Evolutionary conservation across 176 grass and related monocot species (phyloP).

Genomic region (Cocos nucifera): DNA sequence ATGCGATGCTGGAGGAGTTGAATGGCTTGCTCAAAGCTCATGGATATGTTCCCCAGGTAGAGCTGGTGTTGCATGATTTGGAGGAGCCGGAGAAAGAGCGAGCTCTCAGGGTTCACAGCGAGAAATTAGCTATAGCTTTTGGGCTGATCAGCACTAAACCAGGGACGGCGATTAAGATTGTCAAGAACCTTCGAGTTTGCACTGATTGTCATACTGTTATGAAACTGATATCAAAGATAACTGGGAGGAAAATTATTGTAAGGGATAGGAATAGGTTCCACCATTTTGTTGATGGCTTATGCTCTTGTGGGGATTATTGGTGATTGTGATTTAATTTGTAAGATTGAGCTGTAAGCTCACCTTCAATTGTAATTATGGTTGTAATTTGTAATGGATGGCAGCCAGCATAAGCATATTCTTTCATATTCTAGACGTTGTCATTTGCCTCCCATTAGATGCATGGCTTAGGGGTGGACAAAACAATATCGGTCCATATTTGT

Average conservation of each 20-base stretch:
- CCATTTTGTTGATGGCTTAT: constrained; percentile 65
- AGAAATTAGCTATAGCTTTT: constrained; percentile 82
- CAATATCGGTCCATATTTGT: too few species aligned
- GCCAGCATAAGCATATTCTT: too few species aligned
- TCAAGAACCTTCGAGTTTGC: constrained; percentile 77
- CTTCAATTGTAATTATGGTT: too few species aligned
- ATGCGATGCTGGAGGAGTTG: constrained; percentile 62
- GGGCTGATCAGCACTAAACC: constrained; percentile 68
- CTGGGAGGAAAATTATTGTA: constrained; percentile 65
- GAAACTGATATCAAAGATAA: constrained; percentile 63
- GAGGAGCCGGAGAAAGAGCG: constrained; percentile 54
- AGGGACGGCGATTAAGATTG: constrained; percentile 57
- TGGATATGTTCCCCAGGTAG: constrained; percentile 53
- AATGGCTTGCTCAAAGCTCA: constrained; percentile 47
- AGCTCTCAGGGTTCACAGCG: constrained; percentile 65
- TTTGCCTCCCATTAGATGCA: too few species aligned
- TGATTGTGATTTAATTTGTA: constrained; percentile 12
- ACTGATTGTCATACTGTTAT: constrained; percentile 70
- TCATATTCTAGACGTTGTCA: too few species aligned
- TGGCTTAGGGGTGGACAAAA: too few species aligned
- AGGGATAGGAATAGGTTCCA: constrained; percentile 83
- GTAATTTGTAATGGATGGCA: too few species aligned
- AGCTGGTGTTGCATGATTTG: constrained; percentile 72
- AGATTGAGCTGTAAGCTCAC: too few species aligned
- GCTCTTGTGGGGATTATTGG: constrained; percentile 88